These are phyloP conservation scores for Haematococcus lacustris DNA, from an alignment of 139 green algal genomes.

Conservation along the genomic window DNA sequence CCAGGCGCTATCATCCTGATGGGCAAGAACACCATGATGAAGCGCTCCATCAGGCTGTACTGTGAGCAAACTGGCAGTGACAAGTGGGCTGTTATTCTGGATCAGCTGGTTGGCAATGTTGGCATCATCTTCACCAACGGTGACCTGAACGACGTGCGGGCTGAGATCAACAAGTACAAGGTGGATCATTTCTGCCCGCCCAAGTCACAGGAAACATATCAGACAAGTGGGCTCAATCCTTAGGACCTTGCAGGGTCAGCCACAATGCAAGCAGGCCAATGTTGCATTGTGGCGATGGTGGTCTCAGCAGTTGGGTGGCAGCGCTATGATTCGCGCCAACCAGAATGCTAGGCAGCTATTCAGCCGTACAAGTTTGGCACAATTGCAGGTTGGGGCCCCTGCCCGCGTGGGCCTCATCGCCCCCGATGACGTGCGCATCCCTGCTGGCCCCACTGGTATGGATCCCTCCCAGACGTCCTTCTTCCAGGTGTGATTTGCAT, in stretches of 20 bases:
- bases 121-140: constrained; percentile 95
- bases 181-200: neutral
- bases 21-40: constrained; percentile 99
- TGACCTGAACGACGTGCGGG: constrained; percentile 31
- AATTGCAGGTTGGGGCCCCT: constrained; percentile 87
- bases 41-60: constrained; percentile 90
- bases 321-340: too few relatives aligned
- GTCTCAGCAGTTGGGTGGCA: too few relatives aligned
- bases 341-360: too few relatives aligned
- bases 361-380: too few relatives aligned
- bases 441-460: constrained; percentile 88
- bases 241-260: too few relatives aligned
- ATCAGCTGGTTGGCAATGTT: constrained; percentile 94
- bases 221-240: too few relatives aligned
- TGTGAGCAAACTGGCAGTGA: constrained; percentile 81
- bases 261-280: too few relatives aligned
- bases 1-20: constrained; percentile 87
- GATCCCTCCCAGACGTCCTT: constrained; percentile 98
- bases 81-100: constrained; percentile 76
- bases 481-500: constrained; percentile 94
- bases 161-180: constrained; percentile 79
- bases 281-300: too few relatives aligned
- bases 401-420: constrained; percentile 87
- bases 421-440: constrained; percentile 83
- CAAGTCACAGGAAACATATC: too few relatives aligned